These are phyloP conservation scores for Aspergillus nanangensis DNA, from an alignment of 495 filamentous ascomycete genomes.

Conservation along the genomic window DNA sequence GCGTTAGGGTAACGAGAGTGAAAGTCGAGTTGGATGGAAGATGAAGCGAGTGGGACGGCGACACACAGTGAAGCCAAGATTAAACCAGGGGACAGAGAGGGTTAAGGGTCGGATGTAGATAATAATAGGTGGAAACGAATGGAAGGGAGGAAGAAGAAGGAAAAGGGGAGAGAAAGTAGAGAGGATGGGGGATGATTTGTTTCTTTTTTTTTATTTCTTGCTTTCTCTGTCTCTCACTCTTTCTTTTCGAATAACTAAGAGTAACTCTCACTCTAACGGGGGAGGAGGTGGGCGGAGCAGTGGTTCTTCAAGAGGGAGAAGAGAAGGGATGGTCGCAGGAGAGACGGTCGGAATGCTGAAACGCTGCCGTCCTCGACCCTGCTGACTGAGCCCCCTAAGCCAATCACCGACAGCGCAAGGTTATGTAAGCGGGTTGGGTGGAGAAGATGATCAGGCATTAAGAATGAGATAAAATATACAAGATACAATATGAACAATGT, in stretches of 20 bases:
- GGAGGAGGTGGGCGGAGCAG: neutral
- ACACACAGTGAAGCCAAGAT: conserved; percentile 38
- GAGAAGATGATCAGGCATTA: too few species aligned
- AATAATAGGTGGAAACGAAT: neutral
- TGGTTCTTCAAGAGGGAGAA: conserved; percentile 15
- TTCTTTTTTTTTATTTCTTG: too few species aligned
- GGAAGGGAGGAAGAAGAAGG: conserved; percentile 7
- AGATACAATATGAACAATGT: too few species aligned
- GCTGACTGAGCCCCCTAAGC: conserved; percentile 16
- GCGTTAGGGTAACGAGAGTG: conserved; percentile 4
- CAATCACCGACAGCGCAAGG: conserved; percentile 4
- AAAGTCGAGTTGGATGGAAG: conserved; percentile 9
- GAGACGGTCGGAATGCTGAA: conserved; percentile 22
- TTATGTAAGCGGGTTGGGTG: neutral
- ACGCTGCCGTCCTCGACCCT: conserved; percentile 6
- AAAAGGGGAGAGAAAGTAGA: conserved; percentile 16
- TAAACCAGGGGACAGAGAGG: conserved; percentile 13
- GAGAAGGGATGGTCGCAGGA: conserved; percentile 12
- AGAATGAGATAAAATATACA: too few species aligned
- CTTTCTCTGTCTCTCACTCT: too few species aligned
- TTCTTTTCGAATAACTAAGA: too few species aligned
- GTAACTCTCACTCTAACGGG: neutral
- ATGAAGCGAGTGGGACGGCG: conserved; percentile 32
- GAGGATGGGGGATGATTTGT: conserved; percentile 7
- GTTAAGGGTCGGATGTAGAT: conserved; percentile 5